These are phyloP conservation scores for Cladophialophora exuberans DNA, from an alignment of 2,329 filamentous ascomycete species.

Conservation along the genomic window DNA sequence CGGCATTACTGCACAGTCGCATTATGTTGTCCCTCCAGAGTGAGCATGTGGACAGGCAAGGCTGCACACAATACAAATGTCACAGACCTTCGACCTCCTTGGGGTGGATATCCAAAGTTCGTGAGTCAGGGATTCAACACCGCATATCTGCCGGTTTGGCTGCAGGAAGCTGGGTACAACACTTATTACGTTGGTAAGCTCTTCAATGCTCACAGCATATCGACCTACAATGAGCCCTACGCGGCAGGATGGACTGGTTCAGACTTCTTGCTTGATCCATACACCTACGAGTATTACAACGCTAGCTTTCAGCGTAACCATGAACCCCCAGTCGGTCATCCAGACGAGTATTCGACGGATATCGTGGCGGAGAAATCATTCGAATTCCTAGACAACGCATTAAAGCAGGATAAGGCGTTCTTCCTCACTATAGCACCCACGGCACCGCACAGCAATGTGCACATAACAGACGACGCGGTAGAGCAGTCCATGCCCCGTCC, in stretches of 20 bases:
- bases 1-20: conserved; percentile 70
- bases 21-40: conserved; percentile 69
- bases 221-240: conserved; percentile 51
- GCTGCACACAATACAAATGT: conserved; percentile 73
- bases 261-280: conserved; percentile 49
- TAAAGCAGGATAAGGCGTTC: conserved; percentile 60
- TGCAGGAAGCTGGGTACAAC: conserved; percentile 56
- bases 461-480: conserved; percentile 35
- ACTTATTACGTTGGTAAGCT: conserved; percentile 61
- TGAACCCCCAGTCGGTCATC: conserved; percentile 58
- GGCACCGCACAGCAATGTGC: conserved; percentile 65
- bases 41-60: conserved; percentile 67
- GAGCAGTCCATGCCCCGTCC: conserved; percentile 41
- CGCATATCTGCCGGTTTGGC: conserved; percentile 56
- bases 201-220: conserved; percentile 55
- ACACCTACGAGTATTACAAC: conserved; percentile 70
- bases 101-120: conserved; percentile 54
- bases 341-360: conserved; percentile 61
- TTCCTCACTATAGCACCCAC: conserved; percentile 69
- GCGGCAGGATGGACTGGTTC: conserved; percentile 44
- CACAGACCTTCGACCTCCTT: conserved; percentile 57
- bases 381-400: conserved; percentile 64
- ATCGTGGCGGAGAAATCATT: conserved; percentile 62
- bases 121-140: conserved; percentile 55
- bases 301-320: conserved; percentile 64